Conservation (phyloP, 371 early-diverging fungal genomes). For the Mitosporidium daphniae region DNA sequence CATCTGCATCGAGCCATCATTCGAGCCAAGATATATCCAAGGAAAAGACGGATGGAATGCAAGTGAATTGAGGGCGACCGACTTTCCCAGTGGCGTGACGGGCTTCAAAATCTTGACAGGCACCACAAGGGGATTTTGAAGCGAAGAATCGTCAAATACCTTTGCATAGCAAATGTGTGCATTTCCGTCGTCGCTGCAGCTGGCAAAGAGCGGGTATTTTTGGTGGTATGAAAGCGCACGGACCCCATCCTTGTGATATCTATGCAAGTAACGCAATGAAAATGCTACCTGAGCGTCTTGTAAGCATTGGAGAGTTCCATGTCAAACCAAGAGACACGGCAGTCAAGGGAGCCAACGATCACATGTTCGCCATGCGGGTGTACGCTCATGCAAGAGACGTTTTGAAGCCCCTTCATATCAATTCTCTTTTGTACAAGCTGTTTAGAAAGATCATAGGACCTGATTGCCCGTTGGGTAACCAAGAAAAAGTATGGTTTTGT, state of each 20-base stretch:
- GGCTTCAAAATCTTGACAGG: constrained; percentile 93
- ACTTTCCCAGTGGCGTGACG: too few species aligned
- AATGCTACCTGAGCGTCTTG: constrained; percentile 24
- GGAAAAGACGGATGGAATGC: too few species aligned
- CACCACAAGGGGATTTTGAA: constrained; percentile 73
- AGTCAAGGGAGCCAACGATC: constrained; percentile 66
- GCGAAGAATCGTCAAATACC: constrained; percentile 60
- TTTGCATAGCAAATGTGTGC: constrained; percentile 76
- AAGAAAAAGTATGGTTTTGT: constrained; percentile 54
- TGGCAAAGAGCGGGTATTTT: constrained; percentile 64
- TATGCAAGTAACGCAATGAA: constrained; percentile 2
- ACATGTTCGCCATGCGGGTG: constrained; percentile 65
- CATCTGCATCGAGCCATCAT: too few species aligned
- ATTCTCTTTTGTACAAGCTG: constrained; percentile 1
- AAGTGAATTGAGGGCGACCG: too few species aligned
- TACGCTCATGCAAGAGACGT: constrained; percentile 47
- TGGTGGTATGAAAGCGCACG: constrained; percentile 45
- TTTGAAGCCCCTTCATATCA: neutral
- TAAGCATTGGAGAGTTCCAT: constrained; percentile 52
- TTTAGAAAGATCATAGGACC: neutral
- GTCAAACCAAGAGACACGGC: constrained; percentile 72
- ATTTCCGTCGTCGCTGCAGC: constrained; percentile 54
- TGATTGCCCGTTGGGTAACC: constrained; percentile 15
- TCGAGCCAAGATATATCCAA: too few species aligned
- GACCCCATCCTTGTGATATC: constrained; percentile 49